A percentile compares a stretch with the other conserved stretches of the same genome.
Conservation (phyloP, 2,329 filamentous ascomycete genomes). For the Verticillium klebahnii region DNA sequence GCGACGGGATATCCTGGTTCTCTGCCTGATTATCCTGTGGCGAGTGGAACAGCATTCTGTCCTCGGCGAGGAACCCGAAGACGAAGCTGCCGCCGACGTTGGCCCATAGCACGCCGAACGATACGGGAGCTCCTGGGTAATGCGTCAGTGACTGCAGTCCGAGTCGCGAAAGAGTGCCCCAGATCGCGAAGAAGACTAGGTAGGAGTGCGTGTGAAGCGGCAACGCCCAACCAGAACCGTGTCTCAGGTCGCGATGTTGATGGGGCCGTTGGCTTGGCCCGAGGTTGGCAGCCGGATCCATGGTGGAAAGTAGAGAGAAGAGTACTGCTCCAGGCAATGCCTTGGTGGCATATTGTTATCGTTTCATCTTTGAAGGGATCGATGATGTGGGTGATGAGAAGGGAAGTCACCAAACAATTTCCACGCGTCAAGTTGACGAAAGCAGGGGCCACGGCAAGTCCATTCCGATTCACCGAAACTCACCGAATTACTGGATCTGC, state of each 20-base stretch:
- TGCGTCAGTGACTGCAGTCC: conserved; percentile 74
- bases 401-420: background rate
- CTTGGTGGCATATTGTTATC: background rate
- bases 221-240: conserved; percentile 47
- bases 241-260: background rate
- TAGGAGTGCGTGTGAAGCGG: conserved; percentile 72
- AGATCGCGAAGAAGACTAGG: conserved; percentile 77
- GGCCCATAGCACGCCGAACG: conserved; percentile 76
- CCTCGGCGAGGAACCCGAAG: conserved; percentile 82
- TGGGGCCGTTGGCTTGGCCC: background rate
- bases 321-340: background rate
- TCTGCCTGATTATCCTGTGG: background rate
- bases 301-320: background rate
- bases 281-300: background rate
- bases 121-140: conserved; percentile 72
- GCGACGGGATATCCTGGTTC: background rate
- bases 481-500: background rate
- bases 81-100: conserved; percentile 78
- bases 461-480: background rate
- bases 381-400: no score
- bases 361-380: background rate
- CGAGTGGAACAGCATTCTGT: conserved; percentile 64
- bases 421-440: background rate
- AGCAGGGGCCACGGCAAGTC: background rate
- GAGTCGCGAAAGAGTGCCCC: conserved; percentile 79